These are phyloP conservation scores for Leishmania mexicana DNA, from an alignment of 208 protist species.

Conservation along the genomic window DNA sequence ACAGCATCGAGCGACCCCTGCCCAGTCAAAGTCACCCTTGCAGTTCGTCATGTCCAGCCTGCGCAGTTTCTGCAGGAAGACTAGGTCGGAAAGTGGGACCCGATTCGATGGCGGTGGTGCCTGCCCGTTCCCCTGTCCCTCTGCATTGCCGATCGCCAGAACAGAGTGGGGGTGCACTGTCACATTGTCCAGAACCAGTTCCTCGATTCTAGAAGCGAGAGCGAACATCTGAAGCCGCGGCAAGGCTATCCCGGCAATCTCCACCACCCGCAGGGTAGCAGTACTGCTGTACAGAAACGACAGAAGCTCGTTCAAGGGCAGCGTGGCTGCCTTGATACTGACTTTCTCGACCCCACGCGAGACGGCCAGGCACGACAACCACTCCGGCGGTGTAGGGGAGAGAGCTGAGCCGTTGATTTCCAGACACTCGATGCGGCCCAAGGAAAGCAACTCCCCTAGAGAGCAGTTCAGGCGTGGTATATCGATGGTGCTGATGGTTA, in stretches of 20 bases:
- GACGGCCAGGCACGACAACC: constrained; percentile 17
- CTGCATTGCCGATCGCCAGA: neutral
- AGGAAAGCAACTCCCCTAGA: constrained; percentile 29
- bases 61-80: constrained; percentile 2
- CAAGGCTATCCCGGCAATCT: constrained; percentile 18
- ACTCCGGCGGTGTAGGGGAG: constrained; percentile 10
- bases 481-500: constrained; percentile 1
- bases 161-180: constrained; percentile 24
- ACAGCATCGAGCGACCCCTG: constrained; percentile 20
- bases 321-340: constrained; percentile 15
- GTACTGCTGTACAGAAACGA: constrained; percentile 25
- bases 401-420: constrained; percentile 24
- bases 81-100: constrained; percentile 25
- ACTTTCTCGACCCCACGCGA: constrained; percentile 16
- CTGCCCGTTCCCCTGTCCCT: neutral
- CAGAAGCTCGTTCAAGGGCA: constrained; percentile 32
- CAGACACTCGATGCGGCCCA: constrained; percentile 25
- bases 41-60: constrained; percentile 27
- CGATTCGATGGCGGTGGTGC: constrained; percentile 4
- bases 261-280: constrained; percentile 21
- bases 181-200: constrained; percentile 29
- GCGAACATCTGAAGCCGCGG: constrained; percentile 32
- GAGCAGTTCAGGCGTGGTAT: constrained; percentile 16
- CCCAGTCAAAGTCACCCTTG: constrained; percentile 18
- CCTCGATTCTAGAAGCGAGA: constrained; percentile 16